Evolutionary conservation across 1,284 basidiomycete genomes (phyloP).

Genomic region (Anthracocystis panici-leucophaei): DNA sequence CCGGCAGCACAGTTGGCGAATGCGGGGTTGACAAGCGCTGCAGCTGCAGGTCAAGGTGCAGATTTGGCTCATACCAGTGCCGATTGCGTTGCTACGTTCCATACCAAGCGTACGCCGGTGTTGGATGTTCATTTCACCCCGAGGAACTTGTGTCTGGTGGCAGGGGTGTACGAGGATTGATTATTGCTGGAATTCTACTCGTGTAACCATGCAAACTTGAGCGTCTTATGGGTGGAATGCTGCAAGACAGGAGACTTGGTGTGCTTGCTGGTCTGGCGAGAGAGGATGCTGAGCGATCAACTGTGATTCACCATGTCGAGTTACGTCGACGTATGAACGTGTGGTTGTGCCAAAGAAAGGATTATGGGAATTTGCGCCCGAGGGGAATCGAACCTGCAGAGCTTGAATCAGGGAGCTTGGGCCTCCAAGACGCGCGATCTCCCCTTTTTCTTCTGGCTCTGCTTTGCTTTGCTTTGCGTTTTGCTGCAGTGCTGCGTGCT

Average conservation of each 20-base stretch:
- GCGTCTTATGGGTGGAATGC: not conserved
- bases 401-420: too few species aligned
- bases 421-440: too few species aligned
- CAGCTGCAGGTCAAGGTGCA: slow-evolving; percentile 12
- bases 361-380: slow-evolving; percentile 8
- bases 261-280: too few species aligned
- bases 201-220: not conserved
- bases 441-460: too few species aligned
- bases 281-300: not conserved
- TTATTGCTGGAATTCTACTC: not conserved
- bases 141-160: slow-evolving; percentile 90
- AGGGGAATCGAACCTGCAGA: slow-evolving; percentile 49
- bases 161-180: slow-evolving; percentile 73
- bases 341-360: slow-evolving; percentile 2
- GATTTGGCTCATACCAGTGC: slow-evolving; percentile 65
- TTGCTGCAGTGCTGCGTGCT: slow-evolving; percentile 1
- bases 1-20: slow-evolving; percentile 11
- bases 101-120: slow-evolving; percentile 94
- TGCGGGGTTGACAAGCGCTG: slow-evolving; percentile 13
- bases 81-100: slow-evolving; percentile 90
- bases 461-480: too few species aligned
- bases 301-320: too few species aligned
- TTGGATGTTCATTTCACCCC: slow-evolving; percentile 92
- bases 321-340: too few species aligned
- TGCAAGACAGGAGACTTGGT: too few species aligned